Conservation (phyloP, 2,329 filamentous ascomycete species). For the Fusarium keratoplasticum region DNA sequence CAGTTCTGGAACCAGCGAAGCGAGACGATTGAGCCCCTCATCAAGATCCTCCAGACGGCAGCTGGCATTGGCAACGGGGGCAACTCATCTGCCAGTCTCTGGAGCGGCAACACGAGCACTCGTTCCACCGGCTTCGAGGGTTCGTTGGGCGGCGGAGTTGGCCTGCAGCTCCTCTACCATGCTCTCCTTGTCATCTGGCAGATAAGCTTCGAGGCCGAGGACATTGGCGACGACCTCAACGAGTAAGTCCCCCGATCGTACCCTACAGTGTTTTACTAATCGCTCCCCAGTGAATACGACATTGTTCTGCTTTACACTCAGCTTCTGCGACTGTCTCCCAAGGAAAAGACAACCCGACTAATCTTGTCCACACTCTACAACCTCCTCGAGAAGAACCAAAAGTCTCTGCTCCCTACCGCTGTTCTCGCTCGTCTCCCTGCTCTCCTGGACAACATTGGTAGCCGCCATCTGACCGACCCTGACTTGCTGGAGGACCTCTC, state of each 20-base stretch:
- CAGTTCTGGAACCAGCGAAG: conserved; percentile 92
- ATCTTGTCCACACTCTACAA: conserved; percentile 91
- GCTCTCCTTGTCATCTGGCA: conserved; percentile 96
- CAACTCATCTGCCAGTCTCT: conserved; percentile 69
- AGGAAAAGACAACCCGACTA: conserved; percentile 96
- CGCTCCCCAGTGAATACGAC: conserved; percentile 78
- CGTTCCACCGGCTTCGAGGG: conserved; percentile 73
- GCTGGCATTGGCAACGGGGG: conserved; percentile 77
- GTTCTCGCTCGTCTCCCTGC: conserved; percentile 84
- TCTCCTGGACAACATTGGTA: conserved; percentile 71
- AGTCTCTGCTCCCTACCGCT: conserved; percentile 84
- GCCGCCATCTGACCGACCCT: conserved; percentile 72
- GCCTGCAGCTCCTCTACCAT: conserved; percentile 92
- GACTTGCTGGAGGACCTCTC: conserved; percentile 73
- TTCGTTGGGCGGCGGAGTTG: conserved; percentile 81
- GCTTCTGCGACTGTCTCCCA: conserved; percentile 90
- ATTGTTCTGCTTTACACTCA: conserved; percentile 93
- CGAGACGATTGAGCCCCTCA: conserved; percentile 84
- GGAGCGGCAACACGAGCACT: conserved; percentile 65
- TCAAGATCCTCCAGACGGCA: conserved; percentile 84
- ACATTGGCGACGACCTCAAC: conserved; percentile 80
- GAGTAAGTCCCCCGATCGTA: conserved; percentile 68
- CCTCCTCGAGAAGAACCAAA: conserved; percentile 76
- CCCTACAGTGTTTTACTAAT: conserved; percentile 16
- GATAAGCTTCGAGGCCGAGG: conserved; percentile 90